Percentiles rank a stretch among this genome's conserved stretches.
These are phyloP conservation scores for Kitagawia praeruptora DNA, from an alignment of 129 eudicot species.

Conservation along the genomic window DNA sequence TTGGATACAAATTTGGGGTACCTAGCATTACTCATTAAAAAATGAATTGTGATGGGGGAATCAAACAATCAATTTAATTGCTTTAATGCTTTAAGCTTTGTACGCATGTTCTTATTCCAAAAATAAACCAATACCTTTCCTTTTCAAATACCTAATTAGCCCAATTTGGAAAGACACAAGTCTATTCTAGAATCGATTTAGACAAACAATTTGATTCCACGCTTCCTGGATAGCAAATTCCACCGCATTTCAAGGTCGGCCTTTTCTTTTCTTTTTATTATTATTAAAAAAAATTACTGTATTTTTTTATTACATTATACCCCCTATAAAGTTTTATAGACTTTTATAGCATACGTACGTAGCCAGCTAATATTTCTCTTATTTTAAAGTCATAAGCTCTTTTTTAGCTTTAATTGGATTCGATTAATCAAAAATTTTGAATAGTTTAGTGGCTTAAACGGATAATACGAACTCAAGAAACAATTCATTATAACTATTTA, in stretches of 20 bases:
- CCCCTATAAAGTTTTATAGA: not conserved
- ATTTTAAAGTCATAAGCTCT: no score
- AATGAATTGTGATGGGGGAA: not conserved
- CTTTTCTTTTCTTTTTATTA: not conserved
- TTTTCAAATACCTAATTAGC: not conserved
- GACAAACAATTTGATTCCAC: not conserved
- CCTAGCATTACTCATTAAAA: no score
- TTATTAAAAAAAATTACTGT: no score
- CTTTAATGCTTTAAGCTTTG: not conserved
- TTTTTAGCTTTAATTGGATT: no score
- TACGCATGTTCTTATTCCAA: not conserved
- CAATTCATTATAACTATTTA: no score
- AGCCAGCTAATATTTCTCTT: no score
- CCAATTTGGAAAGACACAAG: conserved; percentile 5
- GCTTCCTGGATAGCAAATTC: not conserved
- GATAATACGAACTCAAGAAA: no score
- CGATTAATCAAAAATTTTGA: no score
- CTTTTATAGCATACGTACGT: no score
- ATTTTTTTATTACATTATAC: not conserved
- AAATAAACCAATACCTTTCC: not conserved
- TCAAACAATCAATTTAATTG: not conserved
- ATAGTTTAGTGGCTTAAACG: no score
- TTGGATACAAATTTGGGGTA: no score
- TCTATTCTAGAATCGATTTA: not conserved
- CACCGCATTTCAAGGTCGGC: not conserved